These are phyloP conservation scores for Suillus discolor DNA, from an alignment of 768 basidiomycete species.

Conservation along the genomic window DNA sequence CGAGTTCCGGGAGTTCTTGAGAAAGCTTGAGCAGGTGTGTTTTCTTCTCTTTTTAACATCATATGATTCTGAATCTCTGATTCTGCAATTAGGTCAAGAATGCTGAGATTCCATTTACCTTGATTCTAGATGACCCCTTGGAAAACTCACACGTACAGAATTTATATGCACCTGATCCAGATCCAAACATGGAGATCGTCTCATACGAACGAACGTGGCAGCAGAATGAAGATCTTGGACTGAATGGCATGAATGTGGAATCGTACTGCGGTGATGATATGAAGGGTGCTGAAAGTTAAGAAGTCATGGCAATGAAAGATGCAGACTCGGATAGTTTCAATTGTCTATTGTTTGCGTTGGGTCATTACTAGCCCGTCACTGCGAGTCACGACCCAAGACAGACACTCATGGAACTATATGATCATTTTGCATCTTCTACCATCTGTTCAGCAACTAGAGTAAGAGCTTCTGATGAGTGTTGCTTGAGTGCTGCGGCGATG, in stretches of 20 bases:
- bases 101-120: conserved; percentile 79
- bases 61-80: conserved; percentile 3
- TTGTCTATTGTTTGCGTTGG: neutral
- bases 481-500: neutral
- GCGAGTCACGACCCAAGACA: neutral
- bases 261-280: conserved; percentile 22
- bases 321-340: neutral
- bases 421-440: neutral
- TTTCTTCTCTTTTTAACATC: neutral
- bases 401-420: neutral
- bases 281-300: neutral
- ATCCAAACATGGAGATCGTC: conserved; percentile 89
- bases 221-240: conserved; percentile 93
- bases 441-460: neutral
- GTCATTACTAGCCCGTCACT: too few species aligned
- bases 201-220: conserved; percentile 82
- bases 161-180: conserved; percentile 95
- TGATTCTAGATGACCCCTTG: conserved; percentile 94
- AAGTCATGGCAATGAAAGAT: conserved; percentile 1
- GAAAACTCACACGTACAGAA: conserved; percentile 97
- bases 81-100: conserved; percentile 62
- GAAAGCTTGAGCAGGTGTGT: conserved; percentile 70
- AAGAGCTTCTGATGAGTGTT: neutral
- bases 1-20: conserved; percentile 78
- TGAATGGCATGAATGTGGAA: conserved; percentile 89